Percentiles rank a stretch among this genome's conserved stretches.
Evolutionary conservation across 2,329 filamentous ascomycete genomes (phyloP).

Genomic region (Cladophialophora immunda): DNA sequence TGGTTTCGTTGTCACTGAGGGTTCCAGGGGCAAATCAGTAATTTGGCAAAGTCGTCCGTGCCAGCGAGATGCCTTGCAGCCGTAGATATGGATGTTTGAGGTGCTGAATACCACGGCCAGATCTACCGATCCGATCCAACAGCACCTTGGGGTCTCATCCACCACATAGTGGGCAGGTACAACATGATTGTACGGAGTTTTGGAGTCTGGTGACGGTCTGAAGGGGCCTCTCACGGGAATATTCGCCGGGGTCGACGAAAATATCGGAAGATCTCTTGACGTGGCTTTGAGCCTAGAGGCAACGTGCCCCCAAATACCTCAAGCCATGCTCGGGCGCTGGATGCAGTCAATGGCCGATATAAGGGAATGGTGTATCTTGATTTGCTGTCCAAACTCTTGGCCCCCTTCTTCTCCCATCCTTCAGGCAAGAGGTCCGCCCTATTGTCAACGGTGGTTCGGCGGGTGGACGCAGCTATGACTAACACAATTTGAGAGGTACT

Average conservation of each 20-base stretch:
- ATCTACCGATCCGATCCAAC: no score
- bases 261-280: background rate
- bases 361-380: background rate
- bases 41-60: background rate
- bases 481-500: background rate
- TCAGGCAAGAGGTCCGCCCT: background rate
- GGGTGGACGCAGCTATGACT: conserved; percentile 1
- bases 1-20: background rate
- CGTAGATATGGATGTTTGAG: background rate
- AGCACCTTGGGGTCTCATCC: no score
- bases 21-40: background rate
- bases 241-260: background rate
- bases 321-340: background rate
- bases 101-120: background rate
- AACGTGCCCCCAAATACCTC: background rate
- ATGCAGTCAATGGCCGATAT: background rate
- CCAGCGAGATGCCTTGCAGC: background rate
- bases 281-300: background rate
- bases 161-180: background rate
- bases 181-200: background rate
- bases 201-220: background rate
- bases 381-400: background rate
- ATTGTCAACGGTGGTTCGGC: background rate
- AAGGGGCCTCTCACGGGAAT: background rate
- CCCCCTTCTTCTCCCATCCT: background rate